These are phyloP conservation scores for Exophiala dermatitidis DNA, from an alignment of 2,329 filamentous ascomycete genomes.

Conservation along the genomic window DNA sequence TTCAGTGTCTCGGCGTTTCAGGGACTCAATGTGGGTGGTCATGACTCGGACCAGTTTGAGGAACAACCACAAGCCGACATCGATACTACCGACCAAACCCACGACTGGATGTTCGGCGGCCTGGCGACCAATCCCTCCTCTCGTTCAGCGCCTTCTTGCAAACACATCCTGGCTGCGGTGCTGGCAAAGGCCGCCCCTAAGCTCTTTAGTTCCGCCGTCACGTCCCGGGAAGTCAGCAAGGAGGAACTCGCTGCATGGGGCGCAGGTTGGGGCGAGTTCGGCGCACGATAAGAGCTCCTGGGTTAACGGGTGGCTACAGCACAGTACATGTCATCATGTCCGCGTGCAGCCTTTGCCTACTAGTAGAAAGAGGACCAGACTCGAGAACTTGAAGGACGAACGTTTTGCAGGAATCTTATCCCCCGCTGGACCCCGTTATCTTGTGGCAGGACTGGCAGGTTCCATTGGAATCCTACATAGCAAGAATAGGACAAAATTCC, in stretches of 20 bases:
- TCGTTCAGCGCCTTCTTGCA: conserved; percentile 58
- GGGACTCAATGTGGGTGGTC: conserved; percentile 17
- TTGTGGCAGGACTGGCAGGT: too few species aligned
- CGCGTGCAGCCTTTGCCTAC: too few species aligned
- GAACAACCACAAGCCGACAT: too few species aligned
- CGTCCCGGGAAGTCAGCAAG: conserved; percentile 47
- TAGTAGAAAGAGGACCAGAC: too few species aligned
- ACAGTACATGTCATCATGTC: too few species aligned
- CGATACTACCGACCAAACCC: too few species aligned
- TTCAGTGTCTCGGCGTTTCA: conserved; percentile 70
- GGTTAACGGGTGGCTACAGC: too few species aligned
- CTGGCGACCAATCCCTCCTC: conserved; percentile 24
- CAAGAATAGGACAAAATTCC: too few species aligned
- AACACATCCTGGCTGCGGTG: conserved; percentile 80
- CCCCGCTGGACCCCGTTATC: too few species aligned
- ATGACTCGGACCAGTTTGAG: conserved; percentile 24
- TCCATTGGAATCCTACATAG: too few species aligned
- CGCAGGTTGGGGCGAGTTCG: conserved; percentile 40
- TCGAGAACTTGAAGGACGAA: too few species aligned
- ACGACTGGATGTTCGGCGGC: conserved; percentile 35
- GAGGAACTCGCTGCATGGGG: conserved; percentile 69
- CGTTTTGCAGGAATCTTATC: too few species aligned
- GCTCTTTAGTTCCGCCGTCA: conserved; percentile 52
- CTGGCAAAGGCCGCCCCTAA: conserved; percentile 59
- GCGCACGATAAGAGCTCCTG: conserved; percentile 1